Evolutionary conservation across 768 basidiomycete species (phyloP).

Genomic region (Pleurotus citrinopileatus): DNA sequence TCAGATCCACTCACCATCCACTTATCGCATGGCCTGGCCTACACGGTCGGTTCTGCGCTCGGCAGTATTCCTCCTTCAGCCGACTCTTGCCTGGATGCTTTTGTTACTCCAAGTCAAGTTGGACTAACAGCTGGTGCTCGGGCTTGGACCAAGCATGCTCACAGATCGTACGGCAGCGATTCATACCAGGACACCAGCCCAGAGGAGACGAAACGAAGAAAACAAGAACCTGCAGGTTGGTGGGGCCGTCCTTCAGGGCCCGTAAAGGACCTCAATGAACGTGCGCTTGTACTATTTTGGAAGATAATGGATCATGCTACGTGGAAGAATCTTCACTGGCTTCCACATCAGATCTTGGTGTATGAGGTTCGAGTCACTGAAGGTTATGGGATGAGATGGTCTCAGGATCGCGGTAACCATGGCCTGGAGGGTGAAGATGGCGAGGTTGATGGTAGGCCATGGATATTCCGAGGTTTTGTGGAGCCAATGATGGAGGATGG

Average conservation of each 20-base stretch:
- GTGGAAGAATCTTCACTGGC: conserved; percentile 67
- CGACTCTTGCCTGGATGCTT: conserved; percentile 51
- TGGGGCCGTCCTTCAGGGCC: conserved; percentile 60
- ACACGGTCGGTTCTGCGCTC: conserved; percentile 58
- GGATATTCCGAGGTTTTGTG: conserved; percentile 63
- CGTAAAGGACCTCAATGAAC: conserved; percentile 48
- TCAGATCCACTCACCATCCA: conserved; percentile 38
- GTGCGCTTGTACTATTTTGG: conserved; percentile 48
- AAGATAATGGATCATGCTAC: conserved; percentile 48
- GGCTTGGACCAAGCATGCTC: conserved; percentile 67
- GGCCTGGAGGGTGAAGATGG: conserved; percentile 11
- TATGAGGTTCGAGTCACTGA: conserved; percentile 58
- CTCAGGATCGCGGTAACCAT: conserved; percentile 37
- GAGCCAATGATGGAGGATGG: conserved; percentile 71
- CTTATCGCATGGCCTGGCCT: conserved; percentile 51
- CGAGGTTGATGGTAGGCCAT: conserved; percentile 26
- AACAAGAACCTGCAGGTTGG: conserved; percentile 39
- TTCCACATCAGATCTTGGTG: conserved; percentile 59
- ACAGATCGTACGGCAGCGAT: conserved; percentile 39
- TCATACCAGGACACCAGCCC: conserved; percentile 10
- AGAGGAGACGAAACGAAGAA: conserved; percentile 16
- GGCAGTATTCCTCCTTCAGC: conserved; percentile 45
- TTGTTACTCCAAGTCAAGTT: conserved; percentile 43
- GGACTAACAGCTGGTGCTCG: conserved; percentile 57
- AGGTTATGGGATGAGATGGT: conserved; percentile 71